Conservation (phyloP, 345 rosid species). For the Litchi chinensis region DNA sequence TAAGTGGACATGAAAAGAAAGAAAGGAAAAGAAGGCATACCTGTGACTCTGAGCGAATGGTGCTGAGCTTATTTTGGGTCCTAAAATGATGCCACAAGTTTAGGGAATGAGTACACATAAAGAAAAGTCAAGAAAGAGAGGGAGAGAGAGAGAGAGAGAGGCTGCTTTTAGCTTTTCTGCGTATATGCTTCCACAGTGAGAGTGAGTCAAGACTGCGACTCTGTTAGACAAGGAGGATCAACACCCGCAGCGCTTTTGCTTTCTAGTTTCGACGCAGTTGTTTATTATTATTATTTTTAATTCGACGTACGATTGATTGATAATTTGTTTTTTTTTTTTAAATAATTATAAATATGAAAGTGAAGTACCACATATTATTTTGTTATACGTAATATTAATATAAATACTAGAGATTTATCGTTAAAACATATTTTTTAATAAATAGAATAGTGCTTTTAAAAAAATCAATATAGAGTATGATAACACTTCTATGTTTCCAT, state of each 20-base stretch:
- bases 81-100: constrained; percentile 45
- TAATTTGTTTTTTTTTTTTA: too few species aligned
- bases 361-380: too few species aligned
- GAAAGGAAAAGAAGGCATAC: background rate
- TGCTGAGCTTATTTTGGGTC: constrained; percentile 2
- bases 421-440: too few species aligned
- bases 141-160: background rate
- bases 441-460: too few species aligned
- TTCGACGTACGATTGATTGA: background rate
- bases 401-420: too few species aligned
- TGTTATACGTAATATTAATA: too few species aligned
- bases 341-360: too few species aligned
- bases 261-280: background rate
- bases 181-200: background rate
- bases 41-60: constrained; percentile 9
- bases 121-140: constrained; percentile 37
- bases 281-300: background rate
- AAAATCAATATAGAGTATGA: too few species aligned
- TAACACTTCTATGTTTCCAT: too few species aligned
- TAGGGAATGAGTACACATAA: constrained; percentile 40
- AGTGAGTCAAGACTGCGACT: background rate
- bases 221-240: background rate
- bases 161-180: background rate
- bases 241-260: background rate
- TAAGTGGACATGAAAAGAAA: background rate